A percentile compares a stretch with the other conserved stretches of the same genome.
phyloP scores from a whole-genome alignment of 768 basidiomycete species.

The Suillus plorans region DNA sequence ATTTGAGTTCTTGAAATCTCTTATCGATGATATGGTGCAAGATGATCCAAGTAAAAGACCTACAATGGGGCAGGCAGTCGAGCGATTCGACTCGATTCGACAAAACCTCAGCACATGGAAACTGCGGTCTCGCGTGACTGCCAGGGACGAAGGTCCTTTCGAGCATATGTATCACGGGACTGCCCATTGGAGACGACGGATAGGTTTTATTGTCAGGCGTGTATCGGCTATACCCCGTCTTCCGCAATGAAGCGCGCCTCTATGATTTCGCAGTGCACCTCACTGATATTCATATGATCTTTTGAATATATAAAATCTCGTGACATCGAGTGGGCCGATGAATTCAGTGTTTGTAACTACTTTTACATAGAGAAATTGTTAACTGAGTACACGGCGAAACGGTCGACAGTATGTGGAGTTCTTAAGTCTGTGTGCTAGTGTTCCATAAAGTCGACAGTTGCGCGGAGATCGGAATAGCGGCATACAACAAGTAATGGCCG shows the following conservation, averaged over 20 bases:
- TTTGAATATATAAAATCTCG: not conserved
- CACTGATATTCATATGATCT: not conserved
- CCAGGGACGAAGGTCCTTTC: slow-evolving; percentile 14
- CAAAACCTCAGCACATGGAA: slow-evolving; percentile 11
- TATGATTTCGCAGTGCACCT: not conserved
- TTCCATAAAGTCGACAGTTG: too few relatives aligned
- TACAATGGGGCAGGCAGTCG: slow-evolving; percentile 20
- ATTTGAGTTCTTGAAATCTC: slow-evolving; percentile 23
- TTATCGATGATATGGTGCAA: slow-evolving; percentile 23
- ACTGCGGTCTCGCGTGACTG: slow-evolving; percentile 30
- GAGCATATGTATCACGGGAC: slow-evolving; percentile 11
- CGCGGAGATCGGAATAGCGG: too few relatives aligned
- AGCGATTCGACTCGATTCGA: slow-evolving; percentile 17
- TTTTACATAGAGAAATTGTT: too few relatives aligned
- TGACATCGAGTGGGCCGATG: not conserved
- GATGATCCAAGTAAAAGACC: slow-evolving; percentile 22
- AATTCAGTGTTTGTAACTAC: too few relatives aligned
- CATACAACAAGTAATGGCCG: too few relatives aligned
- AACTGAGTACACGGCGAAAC: too few relatives aligned
- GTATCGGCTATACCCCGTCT: not conserved
- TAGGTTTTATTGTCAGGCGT: slow-evolving; percentile 12
- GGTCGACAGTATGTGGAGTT: too few relatives aligned
- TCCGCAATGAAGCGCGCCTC: not conserved
- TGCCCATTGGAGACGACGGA: slow-evolving; percentile 26
- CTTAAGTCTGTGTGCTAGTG: too few relatives aligned